A percentile compares a stretch with the other conserved stretches of the same genome.
Evolutionary conservation across 768 basidiomycete species (phyloP).

Genomic region (Lepiota venenata): DNA sequence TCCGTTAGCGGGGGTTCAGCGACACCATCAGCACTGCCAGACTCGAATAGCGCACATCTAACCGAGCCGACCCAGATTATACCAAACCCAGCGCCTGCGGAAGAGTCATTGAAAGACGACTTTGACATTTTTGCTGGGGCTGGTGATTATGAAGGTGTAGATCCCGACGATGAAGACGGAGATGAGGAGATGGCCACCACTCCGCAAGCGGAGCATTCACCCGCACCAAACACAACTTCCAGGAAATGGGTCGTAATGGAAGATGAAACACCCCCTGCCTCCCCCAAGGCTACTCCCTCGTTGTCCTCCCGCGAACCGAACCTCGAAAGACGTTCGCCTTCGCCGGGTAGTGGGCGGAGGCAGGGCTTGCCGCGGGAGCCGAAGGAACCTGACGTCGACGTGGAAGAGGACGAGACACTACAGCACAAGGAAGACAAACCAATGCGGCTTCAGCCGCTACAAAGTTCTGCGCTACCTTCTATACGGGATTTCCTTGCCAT

Average conservation of each 20-base stretch:
- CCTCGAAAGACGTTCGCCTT: conserved; percentile 7
- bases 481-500: conserved; percentile 80
- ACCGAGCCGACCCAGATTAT: conserved; percentile 12
- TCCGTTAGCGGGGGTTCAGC: conserved; percentile 15
- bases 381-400: neutral
- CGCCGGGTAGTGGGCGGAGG: neutral
- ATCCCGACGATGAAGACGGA: conserved; percentile 50
- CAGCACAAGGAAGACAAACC: conserved; percentile 43
- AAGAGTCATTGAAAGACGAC: conserved; percentile 51
- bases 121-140: conserved; percentile 87
- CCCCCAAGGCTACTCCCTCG: neutral
- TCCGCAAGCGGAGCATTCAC: neutral
- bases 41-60: neutral
- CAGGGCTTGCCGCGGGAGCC: conserved; percentile 13
- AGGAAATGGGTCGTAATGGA: conserved; percentile 14
- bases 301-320: neutral
- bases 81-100: conserved; percentile 34
- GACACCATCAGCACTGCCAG: conserved; percentile 15
- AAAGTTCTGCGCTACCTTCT: conserved; percentile 78
- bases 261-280: neutral
- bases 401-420: conserved; percentile 26
- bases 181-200: conserved; percentile 24
- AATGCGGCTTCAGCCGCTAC: conserved; percentile 67
- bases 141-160: conserved; percentile 77
- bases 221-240: neutral